Evolutionary conservation across 2,329 filamentous ascomycete genomes (phyloP), one percentile per base, ranked within the genome.

Genomic region (Leptosphaerulina australis): DNA sequence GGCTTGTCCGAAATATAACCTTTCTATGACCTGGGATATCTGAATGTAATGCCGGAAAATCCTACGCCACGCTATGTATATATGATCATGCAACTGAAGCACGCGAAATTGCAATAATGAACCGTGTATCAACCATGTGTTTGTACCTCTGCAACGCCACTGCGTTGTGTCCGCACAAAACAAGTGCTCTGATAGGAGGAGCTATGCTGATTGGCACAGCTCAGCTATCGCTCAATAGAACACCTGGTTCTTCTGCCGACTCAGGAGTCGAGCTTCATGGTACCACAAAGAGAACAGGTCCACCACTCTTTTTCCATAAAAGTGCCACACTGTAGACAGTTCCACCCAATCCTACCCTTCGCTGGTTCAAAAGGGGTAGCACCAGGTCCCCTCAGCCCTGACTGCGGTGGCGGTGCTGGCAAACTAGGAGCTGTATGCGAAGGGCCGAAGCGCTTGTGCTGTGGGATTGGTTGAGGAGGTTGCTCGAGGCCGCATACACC

Each of bases 221-320:
- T 34, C 4, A 5, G 14, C 18, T 7, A 20, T 20, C 10, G 11
- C 29, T 45, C 30, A 40, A 24, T 17, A 31, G 29, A 5, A 31
- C 17, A 21, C 20, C 17, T 1, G 2, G 5, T 3, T 7, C 11
- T 2, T 22, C 3, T 35, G 10, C 18, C 11, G 12, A n/a, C 10
- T 35, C 33, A 69, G 3, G 67, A 71, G 15, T 70, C 66, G 5
- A 60, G 40, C 53, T 86, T 86, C 81, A 86, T 82, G 7, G 69
- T 74, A 39, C 83, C 83, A 66, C 84, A 87, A 9, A 74, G 74
- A 11, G 79, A 79, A 59, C 84, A 87, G 4, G 82, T 85, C 83
- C 83, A 86, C 83, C 83, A 87, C 59, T 83, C 72, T 15, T 76
- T 78, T 66, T 86, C 84, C 82, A 86, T 86, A 52, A 84, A 86